phyloP scores from a whole-genome alignment of 805 yeast species.

The Starmerella bombi region DNA sequence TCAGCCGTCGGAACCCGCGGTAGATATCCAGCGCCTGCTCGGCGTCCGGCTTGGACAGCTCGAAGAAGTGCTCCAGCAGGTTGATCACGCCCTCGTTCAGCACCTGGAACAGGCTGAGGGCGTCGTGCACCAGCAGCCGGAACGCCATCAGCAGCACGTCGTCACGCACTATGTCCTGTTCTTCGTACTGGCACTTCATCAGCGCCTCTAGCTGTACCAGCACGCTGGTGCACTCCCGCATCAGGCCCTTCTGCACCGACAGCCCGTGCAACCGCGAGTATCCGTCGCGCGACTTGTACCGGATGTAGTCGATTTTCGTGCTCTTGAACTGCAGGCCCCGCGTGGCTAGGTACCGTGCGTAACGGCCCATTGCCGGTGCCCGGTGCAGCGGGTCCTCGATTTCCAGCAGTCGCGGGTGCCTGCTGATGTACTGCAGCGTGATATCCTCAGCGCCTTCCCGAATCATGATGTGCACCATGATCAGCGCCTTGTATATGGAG shows the following conservation, averaged over 20 bases:
- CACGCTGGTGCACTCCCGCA: conserved; percentile 75
- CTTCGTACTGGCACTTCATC: conserved; percentile 59
- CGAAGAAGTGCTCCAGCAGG: conserved; percentile 85
- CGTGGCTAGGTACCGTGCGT: conserved; percentile 54
- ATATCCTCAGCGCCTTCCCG: conserved; percentile 78
- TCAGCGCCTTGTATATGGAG: conserved; percentile 69
- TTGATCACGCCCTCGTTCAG: conserved; percentile 94
- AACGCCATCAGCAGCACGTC: conserved; percentile 76
- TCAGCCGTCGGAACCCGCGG: conserved; percentile 70
- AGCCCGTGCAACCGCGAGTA: conserved; percentile 54
- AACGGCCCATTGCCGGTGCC: conserved; percentile 38
- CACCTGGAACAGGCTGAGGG: conserved; percentile 73
- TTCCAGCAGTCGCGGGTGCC: conserved; percentile 40
- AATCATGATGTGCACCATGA: conserved; percentile 79
- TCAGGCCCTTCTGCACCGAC: conserved; percentile 61
- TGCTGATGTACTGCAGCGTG: conserved; percentile 47
- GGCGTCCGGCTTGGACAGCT: conserved; percentile 76
- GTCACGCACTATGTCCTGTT: conserved; percentile 62
- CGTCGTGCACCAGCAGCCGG: conserved; percentile 77
- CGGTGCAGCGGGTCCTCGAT: conserved; percentile 27
- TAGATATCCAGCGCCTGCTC: conserved; percentile 74
- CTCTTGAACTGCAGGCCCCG: conserved; percentile 58
- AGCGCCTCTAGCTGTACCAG: conserved; percentile 68
- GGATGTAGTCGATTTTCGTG: conserved; percentile 61
- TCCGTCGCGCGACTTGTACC: conserved; percentile 36